These are phyloP conservation scores for Crithidia acanthocephali DNA, from an alignment of 208 protist species.

Conservation along the genomic window DNA sequence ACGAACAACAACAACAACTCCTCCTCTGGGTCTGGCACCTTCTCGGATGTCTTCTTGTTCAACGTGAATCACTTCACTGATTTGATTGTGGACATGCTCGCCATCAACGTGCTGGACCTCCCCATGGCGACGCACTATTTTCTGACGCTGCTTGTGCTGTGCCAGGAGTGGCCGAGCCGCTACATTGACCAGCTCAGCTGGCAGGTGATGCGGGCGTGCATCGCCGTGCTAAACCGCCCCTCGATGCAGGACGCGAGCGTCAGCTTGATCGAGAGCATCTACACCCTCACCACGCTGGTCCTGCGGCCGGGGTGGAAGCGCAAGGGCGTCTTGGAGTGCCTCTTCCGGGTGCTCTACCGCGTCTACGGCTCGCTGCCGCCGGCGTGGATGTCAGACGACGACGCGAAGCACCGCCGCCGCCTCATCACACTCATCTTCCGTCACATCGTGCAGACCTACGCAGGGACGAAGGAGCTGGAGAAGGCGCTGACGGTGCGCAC, in stretches of 20 bases:
- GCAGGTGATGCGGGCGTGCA: constrained; percentile 77
- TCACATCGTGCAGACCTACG: constrained; percentile 66
- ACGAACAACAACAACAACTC: background rate
- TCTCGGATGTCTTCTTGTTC: constrained; percentile 72
- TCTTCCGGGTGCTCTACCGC: constrained; percentile 71
- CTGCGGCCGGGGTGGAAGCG: constrained; percentile 62
- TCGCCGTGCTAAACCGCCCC: constrained; percentile 73
- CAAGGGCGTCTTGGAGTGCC: constrained; percentile 75
- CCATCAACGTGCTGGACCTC: constrained; percentile 84
- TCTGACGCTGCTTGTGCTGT: constrained; percentile 54
- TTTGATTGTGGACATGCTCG: constrained; percentile 80
- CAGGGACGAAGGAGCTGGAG: constrained; percentile 63
- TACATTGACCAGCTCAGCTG: constrained; percentile 67
- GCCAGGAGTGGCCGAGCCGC: constrained; percentile 54
- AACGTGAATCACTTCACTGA: constrained; percentile 83
- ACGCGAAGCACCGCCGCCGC: constrained; percentile 45
- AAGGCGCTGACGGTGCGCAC: constrained; percentile 73
- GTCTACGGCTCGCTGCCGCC: constrained; percentile 68
- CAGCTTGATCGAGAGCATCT: constrained; percentile 58
- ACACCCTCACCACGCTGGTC: constrained; percentile 55
- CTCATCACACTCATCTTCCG: constrained; percentile 67
- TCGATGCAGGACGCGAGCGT: constrained; percentile 58
- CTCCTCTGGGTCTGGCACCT: background rate
- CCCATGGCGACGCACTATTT: constrained; percentile 62
- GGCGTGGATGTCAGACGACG: constrained; percentile 60